Conservation (phyloP, 306 rosid genomes). For the Vicia sativa region DNA sequence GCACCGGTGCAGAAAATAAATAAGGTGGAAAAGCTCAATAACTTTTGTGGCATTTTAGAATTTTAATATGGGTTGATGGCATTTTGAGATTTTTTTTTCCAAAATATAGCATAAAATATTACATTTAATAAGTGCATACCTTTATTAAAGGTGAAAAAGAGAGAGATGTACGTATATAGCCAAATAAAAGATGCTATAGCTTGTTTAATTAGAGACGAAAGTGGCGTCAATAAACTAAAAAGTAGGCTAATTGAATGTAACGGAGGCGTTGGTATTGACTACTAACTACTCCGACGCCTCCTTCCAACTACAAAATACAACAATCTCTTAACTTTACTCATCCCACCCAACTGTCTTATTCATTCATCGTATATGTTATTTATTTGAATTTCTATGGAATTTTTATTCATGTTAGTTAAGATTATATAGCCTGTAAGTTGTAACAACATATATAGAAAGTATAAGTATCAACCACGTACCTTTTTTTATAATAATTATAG, state of each 20-base stretch:
- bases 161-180: not conserved
- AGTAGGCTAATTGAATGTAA: constrained; percentile 75
- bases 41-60: no score
- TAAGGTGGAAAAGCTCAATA: no score
- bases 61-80: no score
- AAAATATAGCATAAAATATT: no score
- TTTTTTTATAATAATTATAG: not conserved
- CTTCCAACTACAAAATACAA: constrained; percentile 39
- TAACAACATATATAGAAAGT: not conserved
- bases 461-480: not conserved
- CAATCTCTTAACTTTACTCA: constrained; percentile 4
- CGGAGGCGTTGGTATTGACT: constrained; percentile 44
- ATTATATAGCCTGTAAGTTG: not conserved
- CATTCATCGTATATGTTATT: not conserved
- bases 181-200: not conserved
- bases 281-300: constrained; percentile 57
- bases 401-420: not conserved
- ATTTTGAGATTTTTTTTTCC: no score
- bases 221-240: constrained; percentile 56
- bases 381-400: not conserved
- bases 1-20: no score
- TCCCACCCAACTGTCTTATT: not conserved
- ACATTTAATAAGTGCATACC: not conserved
- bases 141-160: not conserved
- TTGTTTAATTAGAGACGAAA: constrained; percentile 28